Evolutionary conservation across 441 rosid species (phyloP).

Genomic region (Mallotus repandus): DNA sequence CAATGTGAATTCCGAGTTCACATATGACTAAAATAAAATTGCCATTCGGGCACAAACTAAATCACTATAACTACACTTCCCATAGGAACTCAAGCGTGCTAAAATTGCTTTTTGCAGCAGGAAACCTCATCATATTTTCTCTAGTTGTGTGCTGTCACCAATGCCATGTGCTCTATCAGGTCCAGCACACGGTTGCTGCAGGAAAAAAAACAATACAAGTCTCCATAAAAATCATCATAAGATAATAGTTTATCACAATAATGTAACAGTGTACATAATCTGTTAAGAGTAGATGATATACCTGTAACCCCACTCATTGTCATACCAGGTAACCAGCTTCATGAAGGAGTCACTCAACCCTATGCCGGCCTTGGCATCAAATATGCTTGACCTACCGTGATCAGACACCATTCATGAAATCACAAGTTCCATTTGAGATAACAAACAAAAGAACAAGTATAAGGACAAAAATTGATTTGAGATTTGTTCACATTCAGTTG

Average conservation of each 20-base stretch:
- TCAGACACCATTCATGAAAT: neutral
- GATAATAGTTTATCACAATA: neutral
- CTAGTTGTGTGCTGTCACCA: constrained; percentile 67
- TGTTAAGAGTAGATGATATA: constrained; percentile 26
- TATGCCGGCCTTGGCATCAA: constrained; percentile 95
- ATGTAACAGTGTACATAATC: neutral
- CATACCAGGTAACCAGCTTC: constrained; percentile 95
- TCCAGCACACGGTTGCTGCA: constrained; percentile 96
- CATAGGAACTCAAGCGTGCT: neutral
- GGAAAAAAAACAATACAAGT: constrained; percentile 13
- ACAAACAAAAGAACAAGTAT: neutral
- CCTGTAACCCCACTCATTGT: constrained; percentile 99
- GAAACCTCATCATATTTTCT: constrained; percentile 2
- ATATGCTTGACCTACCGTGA: constrained; percentile 83
- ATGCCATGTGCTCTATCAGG: constrained; percentile 92
- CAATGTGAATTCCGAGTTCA: constrained; percentile 9
- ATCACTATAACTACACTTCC: constrained; percentile 16
- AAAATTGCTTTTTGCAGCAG: constrained; percentile 17
- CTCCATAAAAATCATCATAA: neutral
- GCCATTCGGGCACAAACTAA: constrained; percentile 12
- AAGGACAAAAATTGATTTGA: neutral
- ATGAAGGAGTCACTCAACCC: constrained; percentile 76
- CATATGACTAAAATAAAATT: neutral
- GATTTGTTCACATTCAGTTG: neutral
- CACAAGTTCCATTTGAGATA: neutral